phyloP scores from a whole-genome alignment of 148 eudicot genomes.

The Dianthus caryophyllus region DNA sequence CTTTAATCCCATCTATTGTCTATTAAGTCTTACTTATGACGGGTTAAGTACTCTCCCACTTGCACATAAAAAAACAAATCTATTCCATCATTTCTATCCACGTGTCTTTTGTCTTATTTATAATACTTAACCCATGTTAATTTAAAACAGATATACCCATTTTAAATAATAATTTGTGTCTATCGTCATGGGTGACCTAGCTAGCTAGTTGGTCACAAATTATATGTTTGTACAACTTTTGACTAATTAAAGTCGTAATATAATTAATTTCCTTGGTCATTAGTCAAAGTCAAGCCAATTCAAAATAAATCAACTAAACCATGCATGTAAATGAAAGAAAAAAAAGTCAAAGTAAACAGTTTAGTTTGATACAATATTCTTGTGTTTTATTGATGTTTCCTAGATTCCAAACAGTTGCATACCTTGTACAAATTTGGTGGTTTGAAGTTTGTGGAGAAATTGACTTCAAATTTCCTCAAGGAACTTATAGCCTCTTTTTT shows the following conservation, averaged over 20 bases:
- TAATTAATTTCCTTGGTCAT: not conserved
- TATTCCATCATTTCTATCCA: too few species aligned
- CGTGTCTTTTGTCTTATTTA: too few species aligned
- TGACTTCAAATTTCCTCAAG: conserved; percentile 68
- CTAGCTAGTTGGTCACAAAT: too few species aligned
- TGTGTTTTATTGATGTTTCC: conserved; percentile 15
- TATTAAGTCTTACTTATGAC: too few species aligned
- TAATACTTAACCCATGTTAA: too few species aligned
- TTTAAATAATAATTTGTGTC: too few species aligned
- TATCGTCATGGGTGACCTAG: conserved; percentile 1
- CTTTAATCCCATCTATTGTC: not conserved
- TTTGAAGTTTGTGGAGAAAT: conserved; percentile 73
- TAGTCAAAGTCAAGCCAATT: not conserved
- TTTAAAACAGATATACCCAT: too few species aligned
- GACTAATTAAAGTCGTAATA: too few species aligned
- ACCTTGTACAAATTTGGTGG: conserved; percentile 94
- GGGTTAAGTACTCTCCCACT: too few species aligned
- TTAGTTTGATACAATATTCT: conserved; percentile 6
- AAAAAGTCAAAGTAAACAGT: not conserved
- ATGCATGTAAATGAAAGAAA: not conserved
- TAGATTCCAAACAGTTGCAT: conserved; percentile 73
- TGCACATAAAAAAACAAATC: too few species aligned
- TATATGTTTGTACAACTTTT: too few species aligned
- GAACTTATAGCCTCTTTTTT: conserved; percentile 67
- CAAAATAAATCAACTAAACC: not conserved